Conservation (phyloP, 1,139 yeast genomes). For the Candida labiduridarum region DNA sequence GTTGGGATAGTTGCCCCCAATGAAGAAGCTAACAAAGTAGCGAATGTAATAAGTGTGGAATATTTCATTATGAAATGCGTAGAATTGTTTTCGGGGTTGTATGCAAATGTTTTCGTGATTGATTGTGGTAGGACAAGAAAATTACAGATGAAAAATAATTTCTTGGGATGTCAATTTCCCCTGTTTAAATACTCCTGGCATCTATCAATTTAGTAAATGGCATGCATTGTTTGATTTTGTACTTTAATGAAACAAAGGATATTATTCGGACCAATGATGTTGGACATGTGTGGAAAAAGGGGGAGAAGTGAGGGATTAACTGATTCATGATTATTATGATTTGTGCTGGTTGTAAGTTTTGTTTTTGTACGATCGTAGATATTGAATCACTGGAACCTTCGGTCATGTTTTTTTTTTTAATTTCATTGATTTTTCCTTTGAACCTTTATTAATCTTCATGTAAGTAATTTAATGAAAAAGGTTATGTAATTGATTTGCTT, state of each 20-base stretch:
- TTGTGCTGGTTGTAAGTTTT: conserved; percentile 1
- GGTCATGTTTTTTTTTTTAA: conserved; percentile 1
- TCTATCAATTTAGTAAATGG: background rate
- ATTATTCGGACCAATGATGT: background rate
- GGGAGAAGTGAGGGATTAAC: background rate
- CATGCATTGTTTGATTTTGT: background rate
- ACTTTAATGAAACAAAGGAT: background rate
- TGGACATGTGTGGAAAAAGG: background rate
- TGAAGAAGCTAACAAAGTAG: conserved; percentile 28
- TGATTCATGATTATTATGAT: background rate
- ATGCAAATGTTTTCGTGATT: background rate
- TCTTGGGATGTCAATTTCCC: conserved; percentile 1
- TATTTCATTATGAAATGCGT: conserved; percentile 27
- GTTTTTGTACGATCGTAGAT: background rate
- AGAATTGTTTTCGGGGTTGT: background rate
- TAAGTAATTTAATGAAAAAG: conserved; percentile 2
- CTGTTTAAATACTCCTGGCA: conserved; percentile 4
- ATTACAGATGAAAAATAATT: background rate
- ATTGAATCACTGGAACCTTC: background rate
- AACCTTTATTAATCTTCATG: background rate
- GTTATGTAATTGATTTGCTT: conserved; percentile 2
- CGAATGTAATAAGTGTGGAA: conserved; percentile 21
- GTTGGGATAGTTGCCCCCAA: conserved; percentile 69
- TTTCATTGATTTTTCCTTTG: background rate
- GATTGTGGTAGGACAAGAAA: background rate